phyloP scores from a whole-genome alignment of 495 filamentous ascomycete species.

The Annulohypoxylon bovei region DNA sequence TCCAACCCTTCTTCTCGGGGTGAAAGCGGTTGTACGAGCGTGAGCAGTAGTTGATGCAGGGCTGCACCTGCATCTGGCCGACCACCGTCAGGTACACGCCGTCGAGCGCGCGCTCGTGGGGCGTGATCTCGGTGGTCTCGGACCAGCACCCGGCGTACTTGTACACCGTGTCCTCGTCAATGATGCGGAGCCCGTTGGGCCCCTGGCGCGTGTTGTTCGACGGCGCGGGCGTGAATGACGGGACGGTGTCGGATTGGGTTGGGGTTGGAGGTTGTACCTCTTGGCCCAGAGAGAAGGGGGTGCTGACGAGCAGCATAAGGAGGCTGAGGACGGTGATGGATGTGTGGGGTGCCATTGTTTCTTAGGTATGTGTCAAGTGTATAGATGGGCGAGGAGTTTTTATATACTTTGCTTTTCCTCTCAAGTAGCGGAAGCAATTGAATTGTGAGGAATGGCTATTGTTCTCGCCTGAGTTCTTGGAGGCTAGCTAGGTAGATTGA shows the following conservation, averaged over 20 bases:
- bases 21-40: conserved; percentile 11
- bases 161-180: conserved; percentile 42
- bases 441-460: not conserved
- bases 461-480: not conserved
- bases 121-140: conserved; percentile 52
- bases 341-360: conserved; percentile 17
- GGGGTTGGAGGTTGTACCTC: not conserved
- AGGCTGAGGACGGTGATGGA: not conserved
- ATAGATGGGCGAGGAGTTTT: not conserved
- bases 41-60: conserved; percentile 56
- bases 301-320: conserved; percentile 6
- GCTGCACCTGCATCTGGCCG: conserved; percentile 16
- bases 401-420: not conserved
- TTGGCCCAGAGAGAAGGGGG: not conserved
- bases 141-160: conserved; percentile 61
- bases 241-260: not conserved
- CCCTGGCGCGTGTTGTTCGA: not conserved
- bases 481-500: not conserved
- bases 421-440: not conserved
- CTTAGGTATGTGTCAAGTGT: not conserved
- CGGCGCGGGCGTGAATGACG: not conserved
- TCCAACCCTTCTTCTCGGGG: conserved; percentile 31
- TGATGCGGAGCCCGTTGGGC: conserved; percentile 24
- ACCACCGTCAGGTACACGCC: conserved; percentile 56
- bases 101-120: conserved; percentile 46